Conservation (phyloP, 1,284 basidiomycete species). For the Leccinum pachyderme region DNA sequence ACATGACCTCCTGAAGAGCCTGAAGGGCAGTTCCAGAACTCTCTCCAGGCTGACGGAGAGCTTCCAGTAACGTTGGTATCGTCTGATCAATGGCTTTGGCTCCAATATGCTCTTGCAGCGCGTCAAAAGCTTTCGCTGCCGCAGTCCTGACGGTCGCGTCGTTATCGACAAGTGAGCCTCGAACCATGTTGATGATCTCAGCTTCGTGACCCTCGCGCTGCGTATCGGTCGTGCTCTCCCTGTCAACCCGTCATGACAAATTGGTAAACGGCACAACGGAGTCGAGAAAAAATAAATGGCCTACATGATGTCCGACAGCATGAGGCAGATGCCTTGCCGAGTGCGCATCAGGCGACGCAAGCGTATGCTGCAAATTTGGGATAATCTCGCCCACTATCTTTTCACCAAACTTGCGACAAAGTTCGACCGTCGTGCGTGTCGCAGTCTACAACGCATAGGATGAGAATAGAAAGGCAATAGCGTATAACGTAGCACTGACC, state of each 20-base stretch:
- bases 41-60: conserved; percentile 87
- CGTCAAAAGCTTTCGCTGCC: conserved; percentile 93
- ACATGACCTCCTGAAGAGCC: conserved; percentile 94
- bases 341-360: conserved; percentile 73
- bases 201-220: conserved; percentile 92
- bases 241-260: conserved; percentile 26
- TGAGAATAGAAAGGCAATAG: background rate
- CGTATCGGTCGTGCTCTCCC: conserved; percentile 80
- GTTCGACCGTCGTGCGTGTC: conserved; percentile 81
- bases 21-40: conserved; percentile 93
- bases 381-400: conserved; percentile 86
- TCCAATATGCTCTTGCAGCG: conserved; percentile 88
- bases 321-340: conserved; percentile 87
- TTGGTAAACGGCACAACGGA: background rate
- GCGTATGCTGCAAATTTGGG: conserved; percentile 70
- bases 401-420: conserved; percentile 97
- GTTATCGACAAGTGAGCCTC: conserved; percentile 85
- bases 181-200: conserved; percentile 85
- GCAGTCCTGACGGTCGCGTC: conserved; percentile 87
- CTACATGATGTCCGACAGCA: conserved; percentile 86
- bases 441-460: conserved; percentile 57
- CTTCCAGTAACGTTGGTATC: conserved; percentile 92
- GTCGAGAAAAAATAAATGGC: conserved; percentile 19
- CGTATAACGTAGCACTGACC: conserved; percentile 43
- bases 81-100: conserved; percentile 94